Conservation (phyloP, 2,329 filamentous ascomycete species). For the Neofusicoccum kwambonambiense region DNA sequence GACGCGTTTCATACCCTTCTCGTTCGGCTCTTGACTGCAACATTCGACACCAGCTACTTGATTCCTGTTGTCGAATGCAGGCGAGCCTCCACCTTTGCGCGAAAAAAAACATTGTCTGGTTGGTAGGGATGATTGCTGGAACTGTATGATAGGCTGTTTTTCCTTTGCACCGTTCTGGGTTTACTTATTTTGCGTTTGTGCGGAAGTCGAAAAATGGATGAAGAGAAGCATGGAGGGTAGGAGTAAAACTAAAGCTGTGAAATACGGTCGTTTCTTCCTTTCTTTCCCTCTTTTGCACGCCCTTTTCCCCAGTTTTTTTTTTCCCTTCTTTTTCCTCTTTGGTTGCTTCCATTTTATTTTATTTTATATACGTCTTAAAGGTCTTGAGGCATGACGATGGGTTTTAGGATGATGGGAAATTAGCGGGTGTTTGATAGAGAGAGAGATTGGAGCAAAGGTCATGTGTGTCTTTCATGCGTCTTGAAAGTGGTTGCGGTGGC, state of each 20-base stretch:
- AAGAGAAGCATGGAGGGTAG: background rate
- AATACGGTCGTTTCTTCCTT: background rate
- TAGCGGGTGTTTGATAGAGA: constrained; percentile 13
- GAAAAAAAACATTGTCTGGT: background rate
- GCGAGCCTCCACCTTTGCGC: background rate
- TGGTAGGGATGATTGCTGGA: background rate
- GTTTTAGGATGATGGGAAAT: background rate
- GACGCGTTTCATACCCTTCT: background rate
- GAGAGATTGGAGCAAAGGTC: constrained; percentile 1
- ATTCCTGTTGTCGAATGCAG: background rate
- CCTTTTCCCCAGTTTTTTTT: background rate
- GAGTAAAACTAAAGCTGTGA: background rate
- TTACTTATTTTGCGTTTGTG: background rate
- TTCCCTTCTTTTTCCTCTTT: background rate
- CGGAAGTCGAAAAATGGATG: background rate
- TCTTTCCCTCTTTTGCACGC: background rate
- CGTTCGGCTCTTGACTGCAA: background rate
- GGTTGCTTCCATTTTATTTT: background rate
- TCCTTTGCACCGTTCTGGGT: too few relatives aligned
- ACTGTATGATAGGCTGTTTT: background rate
- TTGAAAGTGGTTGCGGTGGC: background rate
- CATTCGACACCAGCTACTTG: background rate
- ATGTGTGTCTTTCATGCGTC: background rate
- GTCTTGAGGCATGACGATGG: background rate
- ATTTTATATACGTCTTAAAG: background rate